These are phyloP conservation scores for Leccinum boreale DNA, from an alignment of 768 basidiomycete species.

Conservation along the genomic window DNA sequence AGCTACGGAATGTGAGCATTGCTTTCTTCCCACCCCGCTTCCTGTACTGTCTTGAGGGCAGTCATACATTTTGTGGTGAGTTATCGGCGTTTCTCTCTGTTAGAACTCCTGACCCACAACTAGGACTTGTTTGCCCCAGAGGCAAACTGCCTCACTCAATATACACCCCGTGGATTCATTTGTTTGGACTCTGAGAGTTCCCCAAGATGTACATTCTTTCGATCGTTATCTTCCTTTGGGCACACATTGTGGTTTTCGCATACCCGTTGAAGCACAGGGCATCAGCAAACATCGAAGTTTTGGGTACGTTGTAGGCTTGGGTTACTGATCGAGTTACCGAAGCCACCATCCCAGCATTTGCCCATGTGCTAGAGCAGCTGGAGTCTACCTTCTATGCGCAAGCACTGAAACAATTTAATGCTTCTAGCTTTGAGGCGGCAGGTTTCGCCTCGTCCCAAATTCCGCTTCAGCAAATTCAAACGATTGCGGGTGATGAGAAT, in stretches of 20 bases:
- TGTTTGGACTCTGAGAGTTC: conserved; percentile 19
- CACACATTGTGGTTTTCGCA: conserved; percentile 1
- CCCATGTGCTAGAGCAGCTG: conserved; percentile 70
- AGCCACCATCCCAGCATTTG: conserved; percentile 52
- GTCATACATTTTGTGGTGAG: background rate
- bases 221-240: background rate
- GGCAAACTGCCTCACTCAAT: conserved; percentile 37
- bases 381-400: conserved; percentile 68
- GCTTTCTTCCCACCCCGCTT: background rate
- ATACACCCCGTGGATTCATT: conserved; percentile 22
- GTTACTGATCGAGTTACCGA: background rate
- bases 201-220: conserved; percentile 4
- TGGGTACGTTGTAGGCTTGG: conserved; percentile 44
- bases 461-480: conserved; percentile 57
- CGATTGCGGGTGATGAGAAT: conserved; percentile 60
- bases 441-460: conserved; percentile 57
- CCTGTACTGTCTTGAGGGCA: conserved; percentile 3
- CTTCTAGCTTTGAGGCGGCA: conserved; percentile 58
- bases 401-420: conserved; percentile 62
- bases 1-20: background rate
- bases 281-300: conserved; percentile 40
- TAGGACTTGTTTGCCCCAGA: background rate
- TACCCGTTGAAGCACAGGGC: conserved; percentile 7
- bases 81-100: background rate
- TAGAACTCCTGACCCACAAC: background rate